phyloP scores from a whole-genome alignment of 2,329 filamentous ascomycete genomes.

The Verruconis gallopava region DNA sequence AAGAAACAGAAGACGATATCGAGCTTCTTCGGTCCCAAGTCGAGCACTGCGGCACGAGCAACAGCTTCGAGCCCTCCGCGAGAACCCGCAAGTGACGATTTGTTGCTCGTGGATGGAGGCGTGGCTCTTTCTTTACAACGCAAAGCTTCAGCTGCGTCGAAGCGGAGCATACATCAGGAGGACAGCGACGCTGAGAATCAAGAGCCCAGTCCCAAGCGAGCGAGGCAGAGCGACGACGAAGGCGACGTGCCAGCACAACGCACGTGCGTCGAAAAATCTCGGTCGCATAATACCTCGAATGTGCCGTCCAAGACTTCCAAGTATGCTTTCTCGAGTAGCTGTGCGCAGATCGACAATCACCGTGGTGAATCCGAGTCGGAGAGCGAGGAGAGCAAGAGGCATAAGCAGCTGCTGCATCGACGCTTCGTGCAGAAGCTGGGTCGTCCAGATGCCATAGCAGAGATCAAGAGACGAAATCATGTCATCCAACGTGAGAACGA shows the following conservation, averaged over 20 bases:
- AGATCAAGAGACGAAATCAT: conserved; percentile 49
- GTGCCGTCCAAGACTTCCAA: conserved; percentile 39
- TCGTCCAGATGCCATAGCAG: conserved; percentile 64
- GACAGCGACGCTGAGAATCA: conserved; percentile 13
- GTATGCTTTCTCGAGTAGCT: conserved; percentile 45
- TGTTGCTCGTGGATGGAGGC: neutral
- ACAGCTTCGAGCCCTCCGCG: conserved; percentile 8
- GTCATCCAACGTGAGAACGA: conserved; percentile 41
- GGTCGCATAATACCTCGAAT: conserved; percentile 16
- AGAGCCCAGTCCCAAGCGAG: conserved; percentile 11
- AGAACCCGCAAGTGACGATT: neutral
- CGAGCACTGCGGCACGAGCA: conserved; percentile 16
- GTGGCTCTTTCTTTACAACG: conserved; percentile 4
- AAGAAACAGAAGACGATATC: conserved; percentile 68
- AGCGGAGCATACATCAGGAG: conserved; percentile 14
- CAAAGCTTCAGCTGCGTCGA: conserved; percentile 9
- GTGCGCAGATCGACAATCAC: conserved; percentile 19
- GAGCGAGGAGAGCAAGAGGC: conserved; percentile 39
- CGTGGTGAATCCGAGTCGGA: conserved; percentile 28
- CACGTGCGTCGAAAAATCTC: neutral
- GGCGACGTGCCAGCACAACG: conserved; percentile 4
- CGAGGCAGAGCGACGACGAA: conserved; percentile 9
- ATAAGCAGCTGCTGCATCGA: conserved; percentile 61
- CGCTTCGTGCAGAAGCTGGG: conserved; percentile 87
- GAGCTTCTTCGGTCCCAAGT: conserved; percentile 56